These are phyloP conservation scores for Gossypium mustelinum DNA, from an alignment of 345 rosid species.

Conservation along the genomic window DNA sequence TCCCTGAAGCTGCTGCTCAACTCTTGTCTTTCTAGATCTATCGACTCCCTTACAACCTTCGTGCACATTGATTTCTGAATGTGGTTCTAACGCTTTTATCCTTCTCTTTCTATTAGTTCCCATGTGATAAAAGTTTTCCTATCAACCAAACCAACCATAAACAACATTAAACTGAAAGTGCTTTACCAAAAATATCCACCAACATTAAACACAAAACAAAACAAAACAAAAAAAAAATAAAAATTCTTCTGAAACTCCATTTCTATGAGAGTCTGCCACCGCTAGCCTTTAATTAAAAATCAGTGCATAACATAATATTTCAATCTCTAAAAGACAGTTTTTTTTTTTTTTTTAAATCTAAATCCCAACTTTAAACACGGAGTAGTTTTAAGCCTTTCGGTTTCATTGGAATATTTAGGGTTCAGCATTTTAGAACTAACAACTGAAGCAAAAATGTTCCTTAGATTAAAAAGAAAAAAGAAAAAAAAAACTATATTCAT, in stretches of 20 bases:
- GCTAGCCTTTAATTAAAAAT: not conserved
- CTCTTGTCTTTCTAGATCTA: conserved; percentile 25
- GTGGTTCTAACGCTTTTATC: conserved; percentile 17
- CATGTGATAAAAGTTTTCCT: conserved; percentile 21
- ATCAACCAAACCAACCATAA: not conserved
- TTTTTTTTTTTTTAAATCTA: too few relatives aligned
- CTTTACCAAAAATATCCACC: not conserved
- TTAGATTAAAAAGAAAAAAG: not conserved
- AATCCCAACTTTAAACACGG: not conserved
- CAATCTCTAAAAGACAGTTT: not conserved
- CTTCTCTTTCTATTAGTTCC: conserved; percentile 23
- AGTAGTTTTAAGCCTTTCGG: not conserved
- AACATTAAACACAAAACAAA: not conserved
- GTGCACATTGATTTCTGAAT: conserved; percentile 8
- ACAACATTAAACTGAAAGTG: not conserved
- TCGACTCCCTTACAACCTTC: conserved; percentile 16
- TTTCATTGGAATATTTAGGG: not conserved
- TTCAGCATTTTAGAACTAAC: not conserved
- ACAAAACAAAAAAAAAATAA: not conserved
- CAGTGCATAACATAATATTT: too few relatives aligned
- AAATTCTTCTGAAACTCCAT: not conserved
- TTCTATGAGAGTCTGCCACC: not conserved
- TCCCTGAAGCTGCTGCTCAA: conserved; percentile 7
- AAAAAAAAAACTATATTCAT: not conserved
- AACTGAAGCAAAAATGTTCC: not conserved